Percentiles rank a stretch among this genome's conserved stretches.
Evolutionary conservation across 2,329 filamentous ascomycete species (phyloP).

Genomic region (Ophiocordyceps camponoti-saundersi): DNA sequence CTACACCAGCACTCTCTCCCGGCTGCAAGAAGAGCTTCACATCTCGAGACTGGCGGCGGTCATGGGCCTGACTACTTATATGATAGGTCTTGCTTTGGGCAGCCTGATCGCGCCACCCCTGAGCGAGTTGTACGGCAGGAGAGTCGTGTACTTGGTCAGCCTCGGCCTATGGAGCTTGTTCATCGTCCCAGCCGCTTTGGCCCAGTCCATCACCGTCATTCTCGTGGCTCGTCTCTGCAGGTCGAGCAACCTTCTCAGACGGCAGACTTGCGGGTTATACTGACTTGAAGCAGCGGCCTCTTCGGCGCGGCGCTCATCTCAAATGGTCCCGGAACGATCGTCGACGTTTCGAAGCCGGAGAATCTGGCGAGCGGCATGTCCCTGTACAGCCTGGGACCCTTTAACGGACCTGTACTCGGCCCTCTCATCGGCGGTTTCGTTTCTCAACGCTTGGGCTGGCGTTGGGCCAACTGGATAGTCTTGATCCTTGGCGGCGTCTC

Average conservation of each 20-base stretch:
- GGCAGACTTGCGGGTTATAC: too few species aligned
- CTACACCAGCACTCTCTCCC: background rate
- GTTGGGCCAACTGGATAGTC: constrained; percentile 73
- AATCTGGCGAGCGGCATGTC: constrained; percentile 71
- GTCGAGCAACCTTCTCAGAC: constrained; percentile 16
- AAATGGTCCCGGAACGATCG: constrained; percentile 68
- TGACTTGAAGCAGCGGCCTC: constrained; percentile 21
- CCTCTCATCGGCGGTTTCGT: constrained; percentile 54
- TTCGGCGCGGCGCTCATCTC: constrained; percentile 62
- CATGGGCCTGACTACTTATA: background rate
- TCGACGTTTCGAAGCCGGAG: constrained; percentile 69
- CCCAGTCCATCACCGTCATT: constrained; percentile 48
- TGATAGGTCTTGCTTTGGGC: background rate
- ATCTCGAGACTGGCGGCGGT: background rate
- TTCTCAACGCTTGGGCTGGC: constrained; percentile 60
- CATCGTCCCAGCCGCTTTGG: constrained; percentile 55
- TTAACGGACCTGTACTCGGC: constrained; percentile 48
- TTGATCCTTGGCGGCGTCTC: constrained; percentile 53
- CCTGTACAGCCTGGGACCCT: constrained; percentile 50
- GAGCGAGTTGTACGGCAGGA: background rate
- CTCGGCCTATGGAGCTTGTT: constrained; percentile 48
- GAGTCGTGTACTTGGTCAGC: constrained; percentile 48
- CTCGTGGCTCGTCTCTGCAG: constrained; percentile 61
- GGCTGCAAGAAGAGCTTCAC: background rate
- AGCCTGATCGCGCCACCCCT: background rate